Conservation (phyloP, 495 filamentous ascomycete species). For the Cudoniella acicularis region DNA sequence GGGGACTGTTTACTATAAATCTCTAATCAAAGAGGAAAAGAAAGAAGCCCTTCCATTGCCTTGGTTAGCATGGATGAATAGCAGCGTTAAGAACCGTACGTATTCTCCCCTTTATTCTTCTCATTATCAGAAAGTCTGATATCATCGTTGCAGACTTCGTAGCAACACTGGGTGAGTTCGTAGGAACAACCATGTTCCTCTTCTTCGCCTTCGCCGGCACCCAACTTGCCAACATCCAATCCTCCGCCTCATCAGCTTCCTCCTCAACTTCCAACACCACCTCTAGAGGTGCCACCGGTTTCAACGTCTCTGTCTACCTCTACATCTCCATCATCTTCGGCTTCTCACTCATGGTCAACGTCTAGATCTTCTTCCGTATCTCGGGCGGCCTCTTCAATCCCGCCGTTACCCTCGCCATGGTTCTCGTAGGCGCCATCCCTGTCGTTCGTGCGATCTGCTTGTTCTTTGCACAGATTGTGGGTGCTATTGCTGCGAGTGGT, state of each 20-base stretch:
- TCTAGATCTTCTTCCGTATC: conserved; percentile 65
- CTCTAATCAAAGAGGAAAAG: conserved; percentile 16
- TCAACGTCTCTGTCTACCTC: conserved; percentile 34
- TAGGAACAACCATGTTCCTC: conserved; percentile 50
- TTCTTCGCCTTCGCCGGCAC: conserved; percentile 45
- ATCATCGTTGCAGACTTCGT: conserved; percentile 25
- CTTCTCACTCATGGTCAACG: conserved; percentile 62
- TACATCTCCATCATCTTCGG: conserved; percentile 56
- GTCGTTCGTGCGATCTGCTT: conserved; percentile 46
- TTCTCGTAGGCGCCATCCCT: conserved; percentile 52
- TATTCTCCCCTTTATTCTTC: not conserved
- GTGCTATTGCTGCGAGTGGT: conserved; percentile 51
- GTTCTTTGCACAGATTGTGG: conserved; percentile 53
- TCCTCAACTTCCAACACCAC: conserved; percentile 25
- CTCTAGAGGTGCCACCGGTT: conserved; percentile 22
- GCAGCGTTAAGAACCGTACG: conserved; percentile 24
- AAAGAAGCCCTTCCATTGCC: conserved; percentile 20
- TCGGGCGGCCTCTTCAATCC: conserved; percentile 65
- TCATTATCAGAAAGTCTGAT: conserved; percentile 7
- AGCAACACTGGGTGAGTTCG: conserved; percentile 38
- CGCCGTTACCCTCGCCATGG: conserved; percentile 56
- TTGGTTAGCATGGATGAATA: conserved; percentile 26
- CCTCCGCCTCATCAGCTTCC: conserved; percentile 18
- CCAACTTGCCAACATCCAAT: conserved; percentile 30
- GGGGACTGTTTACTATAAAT: conserved; percentile 18